Conservation (phyloP, 768 basidiomycete genomes). For the Chlorophyllum brunneum region DNA sequence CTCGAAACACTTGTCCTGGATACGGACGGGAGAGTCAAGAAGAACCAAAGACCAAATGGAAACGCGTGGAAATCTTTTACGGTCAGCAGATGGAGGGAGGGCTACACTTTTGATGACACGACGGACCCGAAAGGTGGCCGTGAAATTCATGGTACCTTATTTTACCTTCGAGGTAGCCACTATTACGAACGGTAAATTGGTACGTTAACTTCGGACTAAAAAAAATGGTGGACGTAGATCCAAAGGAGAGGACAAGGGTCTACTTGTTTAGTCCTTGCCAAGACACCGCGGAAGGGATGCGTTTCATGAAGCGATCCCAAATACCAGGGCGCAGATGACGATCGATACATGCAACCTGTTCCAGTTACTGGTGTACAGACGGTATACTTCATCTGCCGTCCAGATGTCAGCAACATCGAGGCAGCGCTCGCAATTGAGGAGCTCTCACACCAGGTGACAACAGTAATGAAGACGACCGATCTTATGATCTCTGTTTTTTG, state of each 20-base stretch:
- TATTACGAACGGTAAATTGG: conserved; percentile 26
- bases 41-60: conserved; percentile 37
- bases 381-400: no score
- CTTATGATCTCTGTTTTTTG: conserved; percentile 3
- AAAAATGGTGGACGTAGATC: no score
- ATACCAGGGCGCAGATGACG: not conserved
- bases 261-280: no score
- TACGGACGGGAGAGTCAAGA: conserved; percentile 44
- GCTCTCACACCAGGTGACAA: not conserved
- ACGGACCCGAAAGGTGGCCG: conserved; percentile 35
- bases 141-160: conserved; percentile 45
- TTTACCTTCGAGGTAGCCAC: conserved; percentile 42
- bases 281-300: not conserved
- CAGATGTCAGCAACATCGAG: no score
- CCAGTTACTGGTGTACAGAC: no score
- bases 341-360: no score
- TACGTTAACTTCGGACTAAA: no score
- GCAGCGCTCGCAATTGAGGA: not conserved
- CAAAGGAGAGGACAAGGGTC: no score
- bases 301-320: not conserved
- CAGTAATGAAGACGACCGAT: not conserved
- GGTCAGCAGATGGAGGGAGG: conserved; percentile 48
- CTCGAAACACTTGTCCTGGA: conserved; percentile 52
- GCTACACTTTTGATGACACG: conserved; percentile 14
- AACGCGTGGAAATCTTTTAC: conserved; percentile 58